Evolutionary conservation across 2,329 filamentous ascomycete genomes (phyloP), one percentile per base, ranked within the genome.

Genomic region (Aphanoascus verrucosus): DNA sequence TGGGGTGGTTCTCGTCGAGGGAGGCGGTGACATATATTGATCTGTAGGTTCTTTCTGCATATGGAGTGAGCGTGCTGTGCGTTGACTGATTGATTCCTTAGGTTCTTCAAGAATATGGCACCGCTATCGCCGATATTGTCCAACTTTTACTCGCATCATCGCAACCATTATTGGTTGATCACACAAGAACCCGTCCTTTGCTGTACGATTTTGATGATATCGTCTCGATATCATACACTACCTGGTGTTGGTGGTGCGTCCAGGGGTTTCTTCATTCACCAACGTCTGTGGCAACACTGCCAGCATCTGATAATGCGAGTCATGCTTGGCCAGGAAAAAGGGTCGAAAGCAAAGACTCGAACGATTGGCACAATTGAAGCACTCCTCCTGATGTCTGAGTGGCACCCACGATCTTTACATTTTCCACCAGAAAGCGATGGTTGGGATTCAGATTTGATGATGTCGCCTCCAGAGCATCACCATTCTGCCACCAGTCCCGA

Each of bases 1-100:
- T 77, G 74, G 77, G 76, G 0, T 79, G 75, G 76, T 74, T 80
- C 52, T 74, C 75, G 0, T 75, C 77, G 2, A 69, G 73, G 52
- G 77, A 80, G 59, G 76, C 76, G 8, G 70, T 79, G 1, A 75
- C 72, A 1, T 77, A 77, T 53, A 66, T 79, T 44, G 76, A 79
- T 56, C 54, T 77, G 67, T 74, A 56, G 52, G 69, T 66, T 14
- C 9, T 7, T 15, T 50, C 3, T 2, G n/a, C n/a, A n/a, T n/a
- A n/a, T n/a, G n/a, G n/a, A n/a, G n/a, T n/a, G n/a, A n/a, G n/a
- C n/a, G n/a, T n/a, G n/a, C n/a, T n/a, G n/a, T n/a, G n/a, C n/a
- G n/a, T n/a, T n/a, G n/a, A n/a, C 5, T 19, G 56, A 19, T 49
- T 60, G 52, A 57, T 49, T 9, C 48, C n/a, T 43, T 42, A 71